phyloP scores from a whole-genome alignment of 495 filamentous ascomycete genomes.

The Evernia prunastri region DNA sequence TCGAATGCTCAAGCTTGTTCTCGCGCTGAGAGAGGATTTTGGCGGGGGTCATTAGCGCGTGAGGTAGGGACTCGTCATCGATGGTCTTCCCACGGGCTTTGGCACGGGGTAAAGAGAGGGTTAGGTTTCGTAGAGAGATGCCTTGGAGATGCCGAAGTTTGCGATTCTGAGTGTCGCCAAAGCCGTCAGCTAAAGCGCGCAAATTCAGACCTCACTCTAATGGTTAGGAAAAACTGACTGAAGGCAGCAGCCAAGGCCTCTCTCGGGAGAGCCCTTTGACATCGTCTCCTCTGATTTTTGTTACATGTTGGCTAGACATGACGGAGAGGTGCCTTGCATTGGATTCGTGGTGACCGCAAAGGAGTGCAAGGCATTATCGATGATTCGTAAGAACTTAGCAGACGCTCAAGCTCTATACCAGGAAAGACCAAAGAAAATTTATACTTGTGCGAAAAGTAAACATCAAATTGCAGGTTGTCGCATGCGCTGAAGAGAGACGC shows the following conservation, averaged over 20 bases:
- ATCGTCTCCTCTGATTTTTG: conserved; percentile 13
- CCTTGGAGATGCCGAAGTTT: conserved; percentile 83
- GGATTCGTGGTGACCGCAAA: neutral
- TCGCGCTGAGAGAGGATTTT: conserved; percentile 61
- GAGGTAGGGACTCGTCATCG: conserved; percentile 75
- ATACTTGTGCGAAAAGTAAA: neutral
- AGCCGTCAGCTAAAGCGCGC: conserved; percentile 18
- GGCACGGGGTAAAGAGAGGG: conserved; percentile 45
- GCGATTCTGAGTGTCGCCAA: conserved; percentile 54
- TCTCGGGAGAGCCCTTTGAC: conserved; percentile 32
- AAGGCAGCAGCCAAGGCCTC: conserved; percentile 45
- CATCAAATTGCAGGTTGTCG: neutral
- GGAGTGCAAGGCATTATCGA: conserved; percentile 20
- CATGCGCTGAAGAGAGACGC: neutral
- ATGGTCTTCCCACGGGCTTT: conserved; percentile 64
- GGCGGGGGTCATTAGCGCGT: conserved; percentile 58
- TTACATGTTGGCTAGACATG: conserved; percentile 19
- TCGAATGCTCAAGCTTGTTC: conserved; percentile 56
- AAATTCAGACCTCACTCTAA: conserved; percentile 14
- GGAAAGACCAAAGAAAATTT: neutral
- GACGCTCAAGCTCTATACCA: neutral
- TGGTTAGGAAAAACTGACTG: conserved; percentile 31
- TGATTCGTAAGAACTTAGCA: neutral
- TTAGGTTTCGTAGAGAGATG: conserved; percentile 80
- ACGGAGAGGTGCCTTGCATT: conserved; percentile 9